These are phyloP conservation scores for Amanita thiersii DNA, from an alignment of 768 basidiomycete species.

Conservation along the genomic window DNA sequence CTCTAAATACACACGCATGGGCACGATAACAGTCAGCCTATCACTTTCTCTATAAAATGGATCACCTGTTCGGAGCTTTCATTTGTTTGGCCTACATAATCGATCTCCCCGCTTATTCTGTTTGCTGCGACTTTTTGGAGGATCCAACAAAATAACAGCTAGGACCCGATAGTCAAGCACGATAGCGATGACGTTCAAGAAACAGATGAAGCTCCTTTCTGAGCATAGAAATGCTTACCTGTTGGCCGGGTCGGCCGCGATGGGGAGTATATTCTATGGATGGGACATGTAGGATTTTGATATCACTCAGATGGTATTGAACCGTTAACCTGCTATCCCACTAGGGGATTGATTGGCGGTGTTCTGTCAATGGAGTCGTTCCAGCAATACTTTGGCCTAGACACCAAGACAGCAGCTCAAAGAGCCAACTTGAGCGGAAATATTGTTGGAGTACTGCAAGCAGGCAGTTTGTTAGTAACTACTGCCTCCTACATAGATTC, in stretches of 20 bases:
- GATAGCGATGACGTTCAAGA: constrained; percentile 17
- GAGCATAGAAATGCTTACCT: constrained; percentile 37
- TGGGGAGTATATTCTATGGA: constrained; percentile 42
- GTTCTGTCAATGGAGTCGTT: constrained; percentile 38
- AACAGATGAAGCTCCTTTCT: constrained; percentile 16
- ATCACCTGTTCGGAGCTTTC: no score
- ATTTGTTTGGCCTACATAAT: no score
- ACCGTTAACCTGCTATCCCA: constrained; percentile 6
- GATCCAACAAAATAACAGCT: no score
- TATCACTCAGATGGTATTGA: not conserved
- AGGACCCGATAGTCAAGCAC: not conserved
- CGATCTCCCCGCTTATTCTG: no score
- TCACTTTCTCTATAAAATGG: no score
- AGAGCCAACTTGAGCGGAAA: constrained; percentile 37
- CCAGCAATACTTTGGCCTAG: constrained; percentile 37
- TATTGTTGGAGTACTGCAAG: constrained; percentile 44
- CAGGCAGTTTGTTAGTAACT: constrained; percentile 35
- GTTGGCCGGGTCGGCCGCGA: constrained; percentile 33
- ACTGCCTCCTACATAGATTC: not conserved
- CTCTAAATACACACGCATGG: no score
- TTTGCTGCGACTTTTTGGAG: no score
- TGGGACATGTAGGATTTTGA: constrained; percentile 31
- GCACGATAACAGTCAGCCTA: no score
- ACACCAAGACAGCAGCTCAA: constrained; percentile 26
- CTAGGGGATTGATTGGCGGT: constrained; percentile 37